These are phyloP conservation scores for Tylopilus balloui DNA, from an alignment of 768 basidiomycete species.

Conservation along the genomic window DNA sequence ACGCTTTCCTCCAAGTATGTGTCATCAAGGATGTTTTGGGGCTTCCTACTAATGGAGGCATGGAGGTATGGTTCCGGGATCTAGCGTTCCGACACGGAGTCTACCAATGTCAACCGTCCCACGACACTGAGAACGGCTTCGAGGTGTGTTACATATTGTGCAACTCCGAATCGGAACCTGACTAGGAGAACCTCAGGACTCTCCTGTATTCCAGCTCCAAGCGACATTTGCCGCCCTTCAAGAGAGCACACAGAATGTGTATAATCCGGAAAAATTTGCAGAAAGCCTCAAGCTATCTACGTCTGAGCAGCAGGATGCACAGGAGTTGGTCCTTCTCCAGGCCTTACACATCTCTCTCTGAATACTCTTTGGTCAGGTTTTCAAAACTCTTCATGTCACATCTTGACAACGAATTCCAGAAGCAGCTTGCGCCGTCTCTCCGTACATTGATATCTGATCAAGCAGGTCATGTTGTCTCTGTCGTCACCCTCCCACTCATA, in stretches of 20 bases:
- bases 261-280: constrained; percentile 81
- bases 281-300: constrained; percentile 78
- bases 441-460: constrained; percentile 70
- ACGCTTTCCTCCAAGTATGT: constrained; percentile 84
- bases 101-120: constrained; percentile 65
- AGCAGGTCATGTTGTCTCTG: constrained; percentile 35
- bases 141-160: constrained; percentile 34
- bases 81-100: constrained; percentile 77
- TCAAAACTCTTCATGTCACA: constrained; percentile 93
- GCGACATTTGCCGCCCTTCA: constrained; percentile 85
- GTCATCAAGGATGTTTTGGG: background rate
- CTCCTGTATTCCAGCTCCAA: constrained; percentile 75
- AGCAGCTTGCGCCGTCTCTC: constrained; percentile 61
- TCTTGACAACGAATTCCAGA: constrained; percentile 81
- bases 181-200: constrained; percentile 45
- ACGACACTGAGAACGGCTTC: constrained; percentile 41
- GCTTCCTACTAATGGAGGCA: constrained; percentile 4
- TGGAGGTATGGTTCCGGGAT: constrained; percentile 90
- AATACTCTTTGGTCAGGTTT: constrained; percentile 49
- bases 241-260: constrained; percentile 59
- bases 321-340: constrained; percentile 61
- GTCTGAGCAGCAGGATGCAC: constrained; percentile 93
- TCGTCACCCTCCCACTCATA: constrained; percentile 2
- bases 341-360: constrained; percentile 1
- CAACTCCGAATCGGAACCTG: background rate